Percentiles rank a stretch among this genome's conserved stretches.
Evolutionary conservation across 305 asterid genomes (phyloP).

Genomic region (Fraxinus xanthoxyloides): DNA sequence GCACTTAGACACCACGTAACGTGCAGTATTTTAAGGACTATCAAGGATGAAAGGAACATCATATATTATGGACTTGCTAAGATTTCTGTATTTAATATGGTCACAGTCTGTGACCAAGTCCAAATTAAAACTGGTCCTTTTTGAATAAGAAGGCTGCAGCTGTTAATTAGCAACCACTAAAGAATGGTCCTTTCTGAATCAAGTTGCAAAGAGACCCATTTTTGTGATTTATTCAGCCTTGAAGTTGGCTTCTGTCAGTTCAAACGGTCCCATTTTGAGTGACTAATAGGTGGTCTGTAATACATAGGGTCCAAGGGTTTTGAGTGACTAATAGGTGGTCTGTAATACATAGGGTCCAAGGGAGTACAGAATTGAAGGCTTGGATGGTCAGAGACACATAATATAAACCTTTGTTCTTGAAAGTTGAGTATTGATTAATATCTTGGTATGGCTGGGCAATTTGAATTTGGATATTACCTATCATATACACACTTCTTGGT

Average conservation of each 20-base stretch:
- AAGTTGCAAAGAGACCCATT: constrained; percentile 20
- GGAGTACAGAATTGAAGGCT: no score
- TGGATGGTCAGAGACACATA: no score
- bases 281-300: not conserved
- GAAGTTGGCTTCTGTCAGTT: constrained; percentile 32
- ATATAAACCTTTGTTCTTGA: not conserved
- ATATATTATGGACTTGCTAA: constrained; percentile 1
- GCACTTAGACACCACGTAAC: not conserved
- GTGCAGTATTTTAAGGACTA: not conserved
- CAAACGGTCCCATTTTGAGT: constrained; percentile 28
- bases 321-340: constrained; percentile 9
- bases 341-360: no score
- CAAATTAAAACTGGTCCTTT: constrained; percentile 39
- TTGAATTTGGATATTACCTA: not conserved
- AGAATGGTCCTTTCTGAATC: constrained; percentile 23
- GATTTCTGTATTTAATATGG: constrained; percentile 25
- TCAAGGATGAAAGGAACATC: not conserved
- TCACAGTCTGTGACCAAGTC: constrained; percentile 6
- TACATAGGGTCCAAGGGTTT: not conserved
- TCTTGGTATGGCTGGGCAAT: not conserved
- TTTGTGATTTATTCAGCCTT: constrained; percentile 22
- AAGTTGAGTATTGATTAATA: not conserved
- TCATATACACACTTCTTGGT: not conserved
- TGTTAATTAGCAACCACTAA: constrained; percentile 17
- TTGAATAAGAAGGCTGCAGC: constrained; percentile 13